A percentile compares a stretch with the other conserved stretches of the same genome.
Evolutionary conservation across 1,284 basidiomycete species (phyloP).

Genomic region (Porphyrellus sp.): DNA sequence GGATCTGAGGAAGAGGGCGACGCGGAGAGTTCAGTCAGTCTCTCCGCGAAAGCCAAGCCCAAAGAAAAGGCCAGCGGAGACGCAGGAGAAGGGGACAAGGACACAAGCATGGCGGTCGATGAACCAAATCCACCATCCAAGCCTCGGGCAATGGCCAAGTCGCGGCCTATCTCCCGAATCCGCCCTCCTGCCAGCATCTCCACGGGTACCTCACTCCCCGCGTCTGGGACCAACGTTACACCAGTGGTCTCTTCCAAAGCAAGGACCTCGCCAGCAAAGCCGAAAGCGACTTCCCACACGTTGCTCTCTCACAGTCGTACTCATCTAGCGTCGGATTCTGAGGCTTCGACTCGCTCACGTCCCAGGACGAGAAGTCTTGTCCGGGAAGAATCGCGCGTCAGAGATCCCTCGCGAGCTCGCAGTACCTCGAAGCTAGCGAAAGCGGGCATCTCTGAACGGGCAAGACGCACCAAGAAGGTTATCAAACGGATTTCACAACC

Average conservation of each 20-base stretch:
- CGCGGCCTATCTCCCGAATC: conserved; percentile 14
- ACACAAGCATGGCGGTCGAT: conserved; percentile 12
- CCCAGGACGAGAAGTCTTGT: conserved; percentile 21
- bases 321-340: conserved; percentile 25
- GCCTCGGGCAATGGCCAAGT: conserved; percentile 13
- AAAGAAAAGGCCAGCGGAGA: conserved; percentile 1
- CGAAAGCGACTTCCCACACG: conserved; percentile 23
- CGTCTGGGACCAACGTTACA: not conserved
- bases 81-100: conserved; percentile 1
- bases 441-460: conserved; percentile 2
- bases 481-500: not conserved
- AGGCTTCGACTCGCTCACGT: conserved; percentile 15
- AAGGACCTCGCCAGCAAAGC: conserved; percentile 6
- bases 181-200: conserved; percentile 11
- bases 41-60: conserved; percentile 8
- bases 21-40: conserved; percentile 4
- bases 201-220: not conserved
- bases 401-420: conserved; percentile 8
- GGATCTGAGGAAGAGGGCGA: conserved; percentile 28
- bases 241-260: conserved; percentile 1
- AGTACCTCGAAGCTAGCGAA: conserved; percentile 11
- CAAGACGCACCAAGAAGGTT: conserved; percentile 5
- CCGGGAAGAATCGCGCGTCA: conserved; percentile 24
- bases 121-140: conserved; percentile 6
- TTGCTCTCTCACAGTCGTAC: conserved; percentile 24